Base-by-base conservation (phyloP, 2,329 filamentous ascomycete species). In the Hirsutella rhossiliensis region DNA sequence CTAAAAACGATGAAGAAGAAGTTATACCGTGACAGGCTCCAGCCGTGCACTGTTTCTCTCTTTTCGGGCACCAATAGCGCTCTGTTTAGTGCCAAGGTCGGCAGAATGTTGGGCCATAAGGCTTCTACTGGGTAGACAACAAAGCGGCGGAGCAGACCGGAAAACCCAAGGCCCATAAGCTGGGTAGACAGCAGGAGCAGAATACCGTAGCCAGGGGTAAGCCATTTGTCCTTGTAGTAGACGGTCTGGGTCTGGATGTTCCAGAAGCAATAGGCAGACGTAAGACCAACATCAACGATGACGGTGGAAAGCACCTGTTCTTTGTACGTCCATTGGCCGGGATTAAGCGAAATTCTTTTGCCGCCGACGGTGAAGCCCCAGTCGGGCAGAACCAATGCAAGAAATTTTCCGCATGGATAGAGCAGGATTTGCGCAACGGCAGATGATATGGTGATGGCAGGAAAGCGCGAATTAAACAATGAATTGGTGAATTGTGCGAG, bases 221-320 rank as follows among this genome's bases (percentile, higher is more conserved):
- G 7, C 32, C 32, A 34, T 6, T 56, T 58, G 17, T 63, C 54
- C 41, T 59, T 56, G 51, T 57, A 60, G 45, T 57, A 62, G 42
- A 57, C 48, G 11, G 58, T 56, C 36, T 57, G 53, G 5, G 54
- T 50, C 42, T 49, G 46, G 18, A 50, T 48, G 20, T 50, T 51
- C 46, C 43, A 51, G 42, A 48, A 50, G 48, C 46, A 48, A 40
- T 50, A 51, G 3, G 50, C 46, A 6, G 48, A 48, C 12, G 45
- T 48, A 19, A 46, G 19, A 17, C 38, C 43, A 27, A 52, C 55
- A 13, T 48, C 47, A 41, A 57, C 52, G 45, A 58, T 66, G 48
- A 67, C 66, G 0, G 63, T 67, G 0, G 60, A 52, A 40, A 68
- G 63, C 52, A 67, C 62, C 46, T 68, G 65, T 52, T 68, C 65